Evolutionary conservation across 208 protist species (phyloP), one percentile per base, ranked within the genome.

Genomic region (Entamoeba histolytica): DNA sequence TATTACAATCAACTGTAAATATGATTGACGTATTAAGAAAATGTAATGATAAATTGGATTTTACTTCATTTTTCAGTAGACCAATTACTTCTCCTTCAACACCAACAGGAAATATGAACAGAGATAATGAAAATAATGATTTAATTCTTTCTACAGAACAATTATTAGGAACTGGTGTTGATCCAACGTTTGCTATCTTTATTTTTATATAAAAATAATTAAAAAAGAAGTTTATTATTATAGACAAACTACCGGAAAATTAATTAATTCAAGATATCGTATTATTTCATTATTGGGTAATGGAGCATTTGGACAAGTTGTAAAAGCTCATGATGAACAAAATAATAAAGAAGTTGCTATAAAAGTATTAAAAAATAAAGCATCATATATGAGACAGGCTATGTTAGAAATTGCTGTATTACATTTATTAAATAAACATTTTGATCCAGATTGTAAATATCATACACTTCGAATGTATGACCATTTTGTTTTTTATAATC

Each of bases 261-360:
- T 69, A 23, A 14, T 23, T 28, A 69, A 69, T 69, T 69, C 55
- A 69, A 14, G 55, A n/a, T 92, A 92, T 47, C 10, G 39, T 17
- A 4, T 92, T 5, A 14, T 47, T 44, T 23, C 44, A 1, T 23
- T 10, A 47, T n/a, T 92, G 15, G 97, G 97, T 28, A 96, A 96
- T 52, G 97, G 97, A n/a, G 96, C 96, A 0, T 98, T 98, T 93
- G 97, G 97, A 61, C 97, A 98, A 73, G 97, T 98, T n/a, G 78
- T 97, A 4, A 97, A 97, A 39, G 92, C 39, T 31, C 57, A 69
- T 35, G 95, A 95, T 55, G 73, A 95, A 52, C 52, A 91, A 15
- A 55, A 14, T 39, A 49, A 93, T 14, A 19, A 7, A 23, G 49
- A 49, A 10, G 91, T 93, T 35, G 95, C 95, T n/a, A 1, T 95